Conservation (phyloP, 1,139 yeast genomes). For the Lodderomyces elongisporus region DNA sequence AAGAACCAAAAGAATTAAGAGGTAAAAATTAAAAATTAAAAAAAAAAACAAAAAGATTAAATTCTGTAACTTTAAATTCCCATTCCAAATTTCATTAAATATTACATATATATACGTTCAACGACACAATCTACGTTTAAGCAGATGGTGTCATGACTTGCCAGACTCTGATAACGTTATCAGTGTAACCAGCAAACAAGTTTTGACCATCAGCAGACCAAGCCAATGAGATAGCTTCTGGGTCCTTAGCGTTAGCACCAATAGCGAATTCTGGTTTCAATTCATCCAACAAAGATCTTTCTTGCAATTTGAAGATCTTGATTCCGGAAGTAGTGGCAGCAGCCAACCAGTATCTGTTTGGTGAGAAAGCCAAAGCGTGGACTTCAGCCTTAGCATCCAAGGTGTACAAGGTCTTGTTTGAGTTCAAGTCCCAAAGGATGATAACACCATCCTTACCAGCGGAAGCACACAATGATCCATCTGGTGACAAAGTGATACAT, state of each 20-base stretch:
- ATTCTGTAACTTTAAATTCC: too few relatives aligned
- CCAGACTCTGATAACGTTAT: constrained; percentile 99
- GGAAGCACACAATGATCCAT: constrained; percentile 98
- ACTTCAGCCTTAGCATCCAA: constrained; percentile 95
- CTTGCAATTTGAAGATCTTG: constrained; percentile 98
- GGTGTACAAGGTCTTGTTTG: constrained; percentile 87
- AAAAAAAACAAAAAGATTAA: too few relatives aligned
- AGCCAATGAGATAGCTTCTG: constrained; percentile 96
- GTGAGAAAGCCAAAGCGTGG: constrained; percentile 98
- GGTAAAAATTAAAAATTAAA: too few relatives aligned
- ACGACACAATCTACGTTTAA: constrained; percentile 31
- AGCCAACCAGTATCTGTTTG: constrained; percentile 99
- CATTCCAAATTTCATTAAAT: too few relatives aligned
- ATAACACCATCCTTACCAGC: constrained; percentile 99
- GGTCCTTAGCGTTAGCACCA: constrained; percentile 90
- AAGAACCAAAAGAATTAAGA: too few relatives aligned
- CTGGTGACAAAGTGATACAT: constrained; percentile 98
- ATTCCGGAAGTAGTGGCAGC: constrained; percentile 98
- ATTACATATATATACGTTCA: too few relatives aligned
- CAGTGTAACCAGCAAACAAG: constrained; percentile 99
- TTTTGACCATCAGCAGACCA: constrained; percentile 99
- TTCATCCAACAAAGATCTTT: constrained; percentile 93
- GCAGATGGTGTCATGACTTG: constrained; percentile 94
- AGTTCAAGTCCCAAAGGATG: constrained; percentile 97
- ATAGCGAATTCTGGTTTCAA: constrained; percentile 97